phyloP scores from a whole-genome alignment of 768 basidiomycete species.

The Pleurotus platypus region DNA sequence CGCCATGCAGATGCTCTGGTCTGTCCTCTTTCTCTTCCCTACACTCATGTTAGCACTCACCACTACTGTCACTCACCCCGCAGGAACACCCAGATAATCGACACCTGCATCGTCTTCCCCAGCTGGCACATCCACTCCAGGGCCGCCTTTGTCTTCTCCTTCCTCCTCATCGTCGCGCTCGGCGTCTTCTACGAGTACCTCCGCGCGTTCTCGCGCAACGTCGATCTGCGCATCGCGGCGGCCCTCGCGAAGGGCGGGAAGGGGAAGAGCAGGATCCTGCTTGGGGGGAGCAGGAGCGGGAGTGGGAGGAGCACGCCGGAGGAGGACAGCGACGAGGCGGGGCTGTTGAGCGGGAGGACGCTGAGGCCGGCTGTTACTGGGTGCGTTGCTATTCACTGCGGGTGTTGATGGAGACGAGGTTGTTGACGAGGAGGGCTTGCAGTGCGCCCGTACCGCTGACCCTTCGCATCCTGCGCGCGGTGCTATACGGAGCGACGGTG shows the following conservation, averaged over 20 bases:
- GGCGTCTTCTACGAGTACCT: slow-evolving; percentile 82
- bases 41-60: background rate
- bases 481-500: slow-evolving; percentile 70
- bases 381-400: slow-evolving; percentile 31
- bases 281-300: slow-evolving; percentile 11
- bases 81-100: slow-evolving; percentile 74
- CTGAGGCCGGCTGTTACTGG: slow-evolving; percentile 32
- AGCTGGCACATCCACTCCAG: slow-evolving; percentile 71
- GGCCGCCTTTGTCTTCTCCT: slow-evolving; percentile 59
- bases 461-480: slow-evolving; percentile 56
- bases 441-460: slow-evolving; percentile 50
- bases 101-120: slow-evolving; percentile 80
- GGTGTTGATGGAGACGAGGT: background rate
- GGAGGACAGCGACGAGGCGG: slow-evolving; percentile 46
- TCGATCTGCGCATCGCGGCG: slow-evolving; percentile 58
- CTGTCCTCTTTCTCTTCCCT: slow-evolving; percentile 8
- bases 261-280: slow-evolving; percentile 18
- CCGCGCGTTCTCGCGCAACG: slow-evolving; percentile 52
- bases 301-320: slow-evolving; percentile 40
- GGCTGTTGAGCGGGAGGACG: slow-evolving; percentile 46
- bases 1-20: slow-evolving; percentile 84
- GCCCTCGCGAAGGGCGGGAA: slow-evolving; percentile 49
- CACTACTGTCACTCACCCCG: background rate
- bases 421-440: background rate
- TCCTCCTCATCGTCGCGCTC: slow-evolving; percentile 58